These are phyloP conservation scores for Verticillium nonalfalfae DNA, from an alignment of 2,329 filamentous ascomycete species.

Conservation along the genomic window DNA sequence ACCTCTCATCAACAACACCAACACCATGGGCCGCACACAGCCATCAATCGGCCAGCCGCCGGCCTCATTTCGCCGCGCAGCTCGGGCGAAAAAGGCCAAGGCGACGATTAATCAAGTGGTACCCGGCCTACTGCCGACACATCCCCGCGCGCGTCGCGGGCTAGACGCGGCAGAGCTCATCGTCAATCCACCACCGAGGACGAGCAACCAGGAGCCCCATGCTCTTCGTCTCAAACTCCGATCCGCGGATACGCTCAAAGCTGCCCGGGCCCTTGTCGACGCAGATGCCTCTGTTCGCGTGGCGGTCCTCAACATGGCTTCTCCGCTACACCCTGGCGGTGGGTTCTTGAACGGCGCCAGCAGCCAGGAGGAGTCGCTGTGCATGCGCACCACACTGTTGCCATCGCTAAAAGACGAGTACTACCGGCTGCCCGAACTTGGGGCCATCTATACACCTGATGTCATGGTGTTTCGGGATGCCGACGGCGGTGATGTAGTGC, in stretches of 20 bases:
- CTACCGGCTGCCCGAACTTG: slow-evolving; percentile 53
- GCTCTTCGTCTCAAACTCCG: slow-evolving; percentile 35
- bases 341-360: slow-evolving; percentile 54
- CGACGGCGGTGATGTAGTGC: slow-evolving; percentile 25
- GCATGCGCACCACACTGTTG: slow-evolving; percentile 52
- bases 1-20: background rate
- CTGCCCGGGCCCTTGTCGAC: slow-evolving; percentile 31
- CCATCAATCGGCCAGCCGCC: slow-evolving; percentile 9
- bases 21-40: slow-evolving; percentile 8
- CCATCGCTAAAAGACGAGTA: slow-evolving; percentile 51
- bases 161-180: slow-evolving; percentile 45
- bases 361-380: slow-evolving; percentile 56
- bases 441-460: slow-evolving; percentile 50
- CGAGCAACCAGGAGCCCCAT: background rate
- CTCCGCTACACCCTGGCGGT: slow-evolving; percentile 53
- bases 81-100: slow-evolving; percentile 49
- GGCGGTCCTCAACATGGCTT: slow-evolving; percentile 58
- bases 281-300: slow-evolving; percentile 21
- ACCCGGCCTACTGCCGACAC: slow-evolving; percentile 45
- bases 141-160: slow-evolving; percentile 48
- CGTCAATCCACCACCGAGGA: slow-evolving; percentile 19
- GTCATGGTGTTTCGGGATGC: slow-evolving; percentile 49
- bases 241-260: slow-evolving; percentile 45
- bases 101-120: slow-evolving; percentile 54
- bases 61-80: slow-evolving; percentile 11